phyloP scores from a whole-genome alignment of 257 asterid genomes.

The Catharanthus roseus region DNA sequence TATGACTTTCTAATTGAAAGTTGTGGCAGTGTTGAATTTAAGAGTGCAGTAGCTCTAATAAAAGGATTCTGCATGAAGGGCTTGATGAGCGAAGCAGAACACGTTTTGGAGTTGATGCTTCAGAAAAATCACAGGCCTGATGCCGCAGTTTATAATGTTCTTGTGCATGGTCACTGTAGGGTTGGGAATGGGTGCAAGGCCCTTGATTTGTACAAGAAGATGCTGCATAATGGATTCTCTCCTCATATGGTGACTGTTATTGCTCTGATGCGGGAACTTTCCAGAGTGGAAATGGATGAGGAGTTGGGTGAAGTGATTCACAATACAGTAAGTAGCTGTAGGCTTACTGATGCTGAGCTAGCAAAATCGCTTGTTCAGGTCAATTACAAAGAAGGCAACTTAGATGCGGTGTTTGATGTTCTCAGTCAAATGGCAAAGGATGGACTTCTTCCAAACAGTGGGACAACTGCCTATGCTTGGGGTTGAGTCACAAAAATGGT shows the following conservation, averaged over 20 bases:
- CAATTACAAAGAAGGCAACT: slow-evolving; percentile 72
- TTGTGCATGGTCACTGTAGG: slow-evolving; percentile 74
- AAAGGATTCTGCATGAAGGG: slow-evolving; percentile 94
- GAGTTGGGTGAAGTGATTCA: slow-evolving; percentile 34
- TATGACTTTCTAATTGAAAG: slow-evolving; percentile 65
- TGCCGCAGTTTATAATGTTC: slow-evolving; percentile 57
- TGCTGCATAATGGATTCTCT: slow-evolving; percentile 42
- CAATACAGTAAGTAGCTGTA: slow-evolving; percentile 54
- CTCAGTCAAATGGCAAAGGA: slow-evolving; percentile 75
- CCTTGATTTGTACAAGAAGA: slow-evolving; percentile 49
- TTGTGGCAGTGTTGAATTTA: slow-evolving; percentile 49
- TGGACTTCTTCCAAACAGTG: slow-evolving; percentile 77
- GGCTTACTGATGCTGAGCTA: slow-evolving; percentile 54
- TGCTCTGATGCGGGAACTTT: slow-evolving; percentile 59
- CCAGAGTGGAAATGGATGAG: slow-evolving; percentile 48
- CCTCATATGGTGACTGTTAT: slow-evolving; percentile 70
- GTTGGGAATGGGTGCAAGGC: slow-evolving; percentile 55
- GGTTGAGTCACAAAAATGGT: not conserved
- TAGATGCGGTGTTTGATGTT: slow-evolving; percentile 59
- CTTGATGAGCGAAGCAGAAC: slow-evolving; percentile 71
- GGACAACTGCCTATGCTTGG: slow-evolving; percentile 29
- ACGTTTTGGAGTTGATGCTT: slow-evolving; percentile 54
- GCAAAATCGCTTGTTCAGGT: slow-evolving; percentile 65
- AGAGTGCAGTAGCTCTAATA: slow-evolving; percentile 50
- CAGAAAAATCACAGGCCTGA: slow-evolving; percentile 43